Base-by-base conservation (phyloP, 2,329 filamentous ascomycete species). In the Monilinia polystroma region DNA sequence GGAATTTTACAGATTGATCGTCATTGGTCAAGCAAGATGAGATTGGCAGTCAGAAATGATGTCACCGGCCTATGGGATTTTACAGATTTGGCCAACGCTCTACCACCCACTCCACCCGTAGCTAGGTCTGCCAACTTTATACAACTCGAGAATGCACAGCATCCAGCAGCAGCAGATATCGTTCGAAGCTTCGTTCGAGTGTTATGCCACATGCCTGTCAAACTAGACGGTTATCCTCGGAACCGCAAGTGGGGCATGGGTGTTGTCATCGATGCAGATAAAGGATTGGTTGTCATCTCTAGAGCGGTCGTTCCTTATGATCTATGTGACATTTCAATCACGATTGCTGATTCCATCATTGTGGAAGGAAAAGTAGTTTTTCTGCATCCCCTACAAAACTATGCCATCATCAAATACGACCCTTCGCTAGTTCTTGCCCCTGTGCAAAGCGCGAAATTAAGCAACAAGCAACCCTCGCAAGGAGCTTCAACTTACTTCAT, bases 161-260 rank as follows among this genome's bases (percentile, higher is more conserved):
- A 97, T 76, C 89, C 92, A 32, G 91, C 92, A 23, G 93, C 95
- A n/a, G 93, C 93, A 2, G 92, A 97, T 72, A 87, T 99, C 69
- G 91, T 99, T 51, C 89, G 91, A 72, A 97, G 93, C 76, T 98
- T 99, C 76, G 94, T 99, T 35, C 90, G 95, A 51, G 90, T 99
- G 66, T 90, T 91, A 70, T 96, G 93, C 73, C 91, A 89, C 32
- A 94, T 99, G 89, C 95, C 95, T 0, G 82, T 99, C 69, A 98
- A 98, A 82, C 85, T 99, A 12, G 95, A 99, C 77, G 95, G 95
- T n/a, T 99, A 97, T 77, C 96, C 95, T 7, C 92, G 95, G 77
- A 92, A 95, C 72, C 86, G 93, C 59, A 95, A 96, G 79, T 95
- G 93, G 80, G 95, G 95, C 0, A 97, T 97, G 83, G 95, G 95